Evolutionary conservation across 192 early-diverging fungal genomes (phyloP), one percentile per base, ranked within the genome.

Genomic region (Entomortierella parvispora): DNA sequence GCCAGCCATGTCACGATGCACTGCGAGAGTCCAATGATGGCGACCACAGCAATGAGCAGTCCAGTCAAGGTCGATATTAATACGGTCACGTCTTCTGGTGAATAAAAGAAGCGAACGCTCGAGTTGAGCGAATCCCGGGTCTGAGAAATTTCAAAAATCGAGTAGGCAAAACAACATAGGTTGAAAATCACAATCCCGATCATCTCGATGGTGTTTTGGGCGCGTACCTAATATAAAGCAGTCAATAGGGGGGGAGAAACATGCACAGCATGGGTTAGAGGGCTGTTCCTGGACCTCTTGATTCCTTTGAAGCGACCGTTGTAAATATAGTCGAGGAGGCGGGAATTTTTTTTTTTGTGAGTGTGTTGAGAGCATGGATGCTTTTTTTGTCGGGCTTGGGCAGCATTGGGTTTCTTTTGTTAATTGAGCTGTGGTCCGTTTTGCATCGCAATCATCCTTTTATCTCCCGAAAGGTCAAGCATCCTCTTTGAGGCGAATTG

Each of bases 181-280:
- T 92, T 90, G 81, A 92, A 92, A n/a, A 86, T 51, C 10, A 91
- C 76, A 44, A 90, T 87, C 2, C 80, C 87, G 54, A 90, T 84
- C 48, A 91, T 85, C 64, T 93, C 90, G 53, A 93, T 92, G 18
- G 90, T 91, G 65, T 93, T 93, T 78, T 91, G 82, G 14, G 87
- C 79, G 20, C 80, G 86, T 8, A 91, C 81, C 91, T 92, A 80
- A 12, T 9, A 40, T 40, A 5, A 40, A 54, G 34, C 43, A 20
- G 23, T 20, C 10, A 26, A 50, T 37, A 22, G 20, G 11, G 25
- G 4, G 31, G 51, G 37, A 40, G 12, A 40, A 40, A 40, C 37
- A 40, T 40, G 5, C 12, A 9, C 37, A 40, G 5, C 37, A n/a
- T n/a, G n/a, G n/a, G n/a, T n/a, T n/a, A n/a, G n/a, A n/a, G n/a